Evolutionary conservation across 2,329 filamentous ascomycete genomes (phyloP).

Genomic region (Pseudogymnoascus sp.): DNA sequence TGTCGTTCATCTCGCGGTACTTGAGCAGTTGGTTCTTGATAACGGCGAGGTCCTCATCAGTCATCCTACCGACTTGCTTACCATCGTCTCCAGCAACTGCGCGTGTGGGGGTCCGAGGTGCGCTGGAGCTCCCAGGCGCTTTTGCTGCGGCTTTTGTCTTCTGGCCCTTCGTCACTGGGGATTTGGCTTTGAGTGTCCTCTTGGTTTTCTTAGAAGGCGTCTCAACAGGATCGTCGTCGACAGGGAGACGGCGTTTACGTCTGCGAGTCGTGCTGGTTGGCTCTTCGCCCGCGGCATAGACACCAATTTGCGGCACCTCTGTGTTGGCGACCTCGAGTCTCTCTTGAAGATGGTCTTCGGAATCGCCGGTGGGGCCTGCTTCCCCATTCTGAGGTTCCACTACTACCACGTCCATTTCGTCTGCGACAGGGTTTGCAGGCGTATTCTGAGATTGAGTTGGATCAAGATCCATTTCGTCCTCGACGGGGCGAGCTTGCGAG

Average conservation of each 20-base stretch:
- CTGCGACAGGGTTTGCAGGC: neutral
- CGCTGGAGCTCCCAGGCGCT: neutral
- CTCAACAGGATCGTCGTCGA: constrained; percentile 9
- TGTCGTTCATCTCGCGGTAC: constrained; percentile 37
- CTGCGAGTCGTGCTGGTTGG: constrained; percentile 10
- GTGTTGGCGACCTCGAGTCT: neutral
- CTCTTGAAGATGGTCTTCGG: neutral
- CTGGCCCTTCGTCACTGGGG: neutral
- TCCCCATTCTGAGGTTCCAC: neutral
- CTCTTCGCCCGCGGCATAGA: neutral
- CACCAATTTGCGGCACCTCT: neutral
- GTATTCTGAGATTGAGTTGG: neutral
- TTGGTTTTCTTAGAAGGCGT: neutral
- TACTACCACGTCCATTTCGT: neutral
- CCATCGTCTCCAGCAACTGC: neutral
- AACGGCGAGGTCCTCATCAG: constrained; percentile 7
- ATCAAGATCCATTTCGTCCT: neutral
- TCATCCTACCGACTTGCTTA: neutral
- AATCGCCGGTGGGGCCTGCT: neutral
- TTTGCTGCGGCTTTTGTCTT: neutral
- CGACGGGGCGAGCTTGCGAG: neutral
- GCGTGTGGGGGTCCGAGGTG: neutral
- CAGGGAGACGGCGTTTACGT: constrained; percentile 18
- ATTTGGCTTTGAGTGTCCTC: neutral
- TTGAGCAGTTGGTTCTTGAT: constrained; percentile 30